Percentiles rank a stretch among this genome's conserved stretches.
Evolutionary conservation across 2,329 filamentous ascomycete genomes (phyloP).

Genomic region (Trichoderma atroviride): DNA sequence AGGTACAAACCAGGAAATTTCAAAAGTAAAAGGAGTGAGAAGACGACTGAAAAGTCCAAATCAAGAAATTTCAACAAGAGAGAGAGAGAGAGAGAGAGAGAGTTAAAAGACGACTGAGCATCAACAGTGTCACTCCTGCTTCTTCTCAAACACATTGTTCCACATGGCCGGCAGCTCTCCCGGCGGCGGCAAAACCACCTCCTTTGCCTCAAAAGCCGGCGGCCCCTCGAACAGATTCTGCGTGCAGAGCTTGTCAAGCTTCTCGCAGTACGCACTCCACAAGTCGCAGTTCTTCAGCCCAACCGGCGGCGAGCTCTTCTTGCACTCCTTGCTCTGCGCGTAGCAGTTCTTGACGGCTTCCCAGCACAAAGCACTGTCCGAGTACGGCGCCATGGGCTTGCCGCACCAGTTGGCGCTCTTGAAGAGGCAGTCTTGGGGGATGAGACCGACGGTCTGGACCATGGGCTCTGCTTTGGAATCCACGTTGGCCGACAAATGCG

Average conservation of each 20-base stretch:
- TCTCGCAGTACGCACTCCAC: conserved; percentile 65
- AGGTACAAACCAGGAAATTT: too few relatives aligned
- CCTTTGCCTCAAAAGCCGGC: conserved; percentile 45
- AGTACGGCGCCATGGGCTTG: conserved; percentile 60
- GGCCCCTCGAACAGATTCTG: conserved; percentile 51
- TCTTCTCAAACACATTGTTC: conserved; percentile 34
- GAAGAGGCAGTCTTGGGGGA: conserved; percentile 60
- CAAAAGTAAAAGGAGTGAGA: too few relatives aligned
- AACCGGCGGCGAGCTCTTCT: conserved; percentile 58
- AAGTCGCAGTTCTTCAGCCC: conserved; percentile 61
- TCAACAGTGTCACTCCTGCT: background rate
- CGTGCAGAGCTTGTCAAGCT: conserved; percentile 49
- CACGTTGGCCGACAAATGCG: background rate
- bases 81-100: too few relatives aligned
- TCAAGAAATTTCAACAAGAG: background rate
- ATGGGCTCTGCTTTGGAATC: background rate
- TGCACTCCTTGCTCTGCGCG: conserved; percentile 63
- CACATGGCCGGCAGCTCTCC: conserved; percentile 41
- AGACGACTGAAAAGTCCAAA: background rate
- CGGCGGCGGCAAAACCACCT: conserved; percentile 37
- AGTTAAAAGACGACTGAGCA: background rate
- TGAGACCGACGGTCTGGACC: conserved; percentile 47
- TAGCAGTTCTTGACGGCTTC: conserved; percentile 58
- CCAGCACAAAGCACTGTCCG: conserved; percentile 62
- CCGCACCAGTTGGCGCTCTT: conserved; percentile 76